Evolutionary conservation across 345 rosid species (phyloP).

Genomic region (Carallia brachiata): DNA sequence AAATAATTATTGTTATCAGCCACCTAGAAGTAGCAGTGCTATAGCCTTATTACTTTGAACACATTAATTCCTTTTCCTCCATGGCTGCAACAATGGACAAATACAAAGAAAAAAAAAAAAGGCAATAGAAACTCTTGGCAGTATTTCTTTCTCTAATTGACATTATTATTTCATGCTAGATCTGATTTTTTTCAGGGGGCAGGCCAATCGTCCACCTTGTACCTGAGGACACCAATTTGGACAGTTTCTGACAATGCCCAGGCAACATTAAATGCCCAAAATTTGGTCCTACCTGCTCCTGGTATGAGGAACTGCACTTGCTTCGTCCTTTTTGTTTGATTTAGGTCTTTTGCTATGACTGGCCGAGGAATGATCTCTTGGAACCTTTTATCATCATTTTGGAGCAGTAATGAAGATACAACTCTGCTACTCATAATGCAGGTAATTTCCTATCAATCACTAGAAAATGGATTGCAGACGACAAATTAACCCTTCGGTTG

Average conservation of each 20-base stretch:
- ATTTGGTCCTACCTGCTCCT: constrained; percentile 51
- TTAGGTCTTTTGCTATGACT: neutral
- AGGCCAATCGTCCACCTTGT: constrained; percentile 51
- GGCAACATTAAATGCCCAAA: constrained; percentile 55
- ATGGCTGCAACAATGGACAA: neutral
- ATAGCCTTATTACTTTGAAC: neutral
- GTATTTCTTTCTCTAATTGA: neutral
- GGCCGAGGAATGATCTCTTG: neutral
- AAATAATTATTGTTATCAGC: neutral
- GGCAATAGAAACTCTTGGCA: too few relatives aligned
- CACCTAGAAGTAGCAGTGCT: neutral
- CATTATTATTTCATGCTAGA: neutral
- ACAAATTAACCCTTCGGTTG: constrained; percentile 56
- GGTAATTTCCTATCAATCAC: constrained; percentile 59
- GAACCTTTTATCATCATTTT: neutral
- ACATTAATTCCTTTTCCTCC: neutral
- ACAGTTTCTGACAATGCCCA: constrained; percentile 50
- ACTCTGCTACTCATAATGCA: constrained; percentile 22
- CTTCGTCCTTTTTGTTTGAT: neutral
- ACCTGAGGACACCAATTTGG: constrained; percentile 80
- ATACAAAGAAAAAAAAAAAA: too few relatives aligned
- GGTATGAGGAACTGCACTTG: constrained; percentile 36
- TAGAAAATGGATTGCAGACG: constrained; percentile 51
- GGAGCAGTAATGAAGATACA: neutral
- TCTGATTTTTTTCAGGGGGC: constrained; percentile 37